Evolutionary conservation across 2,329 filamentous ascomycete genomes (phyloP), one percentile per base, ranked within the genome.

Genomic region (Emmonsiellopsis sp.): DNA sequence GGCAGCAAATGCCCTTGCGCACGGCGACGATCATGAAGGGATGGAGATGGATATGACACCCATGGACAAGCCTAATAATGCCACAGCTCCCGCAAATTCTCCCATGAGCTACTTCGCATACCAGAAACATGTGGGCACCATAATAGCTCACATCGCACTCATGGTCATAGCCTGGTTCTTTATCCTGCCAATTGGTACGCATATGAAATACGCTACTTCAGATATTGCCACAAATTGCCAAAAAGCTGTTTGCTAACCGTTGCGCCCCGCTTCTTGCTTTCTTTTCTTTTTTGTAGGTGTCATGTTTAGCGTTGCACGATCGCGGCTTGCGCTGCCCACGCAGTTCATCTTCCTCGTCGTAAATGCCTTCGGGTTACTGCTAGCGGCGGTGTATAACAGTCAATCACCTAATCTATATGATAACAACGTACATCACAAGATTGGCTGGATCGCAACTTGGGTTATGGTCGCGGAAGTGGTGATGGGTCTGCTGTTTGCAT

Each of bases 361-460:
- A 37, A 89, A 90, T 65, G 77, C 75, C 2, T 60, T 85, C 1
- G 87, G 85, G 15, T 60, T 91, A 26, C 63, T 88, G 11, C 66
- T 87, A 30, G 83, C 81, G 7, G 78, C 81, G 49, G 73, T 89
- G 35, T 95, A 95, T 75, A 89, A 93, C 67, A 77, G 80, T 54
- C 83, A 80, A 58, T 95, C 89, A 0, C 89, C 90, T 1, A 88
- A 95, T 65, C 74, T 96, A 20, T 96, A 95, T 67, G 83, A 84
- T 34, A 85, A 87, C 65, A 95, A 95, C 65, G 81, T 86, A n/a
- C 91, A 96, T 68, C 84, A 90, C 73, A 90, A 87, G 68, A 79
- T 92, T 43, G 90, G 90, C 52, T 97, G 92, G 92, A 76, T 88
- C 42, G 78, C 86, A 32, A 92, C 86, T 2, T 86, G 82, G 76